phyloP scores from a whole-genome alignment of 106 monocot genomes.

The Amphibolis antarctica region DNA sequence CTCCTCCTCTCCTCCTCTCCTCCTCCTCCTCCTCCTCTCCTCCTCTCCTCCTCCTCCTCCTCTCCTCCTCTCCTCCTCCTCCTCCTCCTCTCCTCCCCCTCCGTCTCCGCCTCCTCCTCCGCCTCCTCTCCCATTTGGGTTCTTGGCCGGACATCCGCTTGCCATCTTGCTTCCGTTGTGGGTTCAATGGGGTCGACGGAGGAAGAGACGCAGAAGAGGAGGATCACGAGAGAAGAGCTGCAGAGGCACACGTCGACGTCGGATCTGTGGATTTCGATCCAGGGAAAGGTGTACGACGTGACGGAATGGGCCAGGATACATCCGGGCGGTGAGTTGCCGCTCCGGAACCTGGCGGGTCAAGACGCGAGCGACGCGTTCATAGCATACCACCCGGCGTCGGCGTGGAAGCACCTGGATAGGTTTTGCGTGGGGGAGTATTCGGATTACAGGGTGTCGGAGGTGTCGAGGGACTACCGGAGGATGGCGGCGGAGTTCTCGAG shows the following conservation, averaged over 20 bases:
- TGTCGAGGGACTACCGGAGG: slow-evolving; percentile 53
- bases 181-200: no score
- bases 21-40: no score
- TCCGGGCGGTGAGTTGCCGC: slow-evolving; percentile 62
- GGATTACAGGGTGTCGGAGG: slow-evolving; percentile 44
- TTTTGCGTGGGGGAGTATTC: slow-evolving; percentile 37
- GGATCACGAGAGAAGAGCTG: slow-evolving; percentile 38
- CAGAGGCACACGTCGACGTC: slow-evolving; percentile 21
- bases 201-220: background rate
- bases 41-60: no score
- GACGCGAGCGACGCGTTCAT: slow-evolving; percentile 68
- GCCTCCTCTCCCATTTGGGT: no score
- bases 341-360: slow-evolving; percentile 50
- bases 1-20: no score
- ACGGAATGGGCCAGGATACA: slow-evolving; percentile 35
- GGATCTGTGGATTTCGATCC: slow-evolving; percentile 60
- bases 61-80: no score
- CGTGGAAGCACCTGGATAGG: slow-evolving; percentile 36
- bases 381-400: slow-evolving; percentile 53
- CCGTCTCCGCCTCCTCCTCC: no score
- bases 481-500: slow-evolving; percentile 37
- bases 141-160: no score
- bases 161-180: no score
- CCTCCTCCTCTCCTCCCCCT: no score
- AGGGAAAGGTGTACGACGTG: slow-evolving; percentile 61